A percentile compares a stretch with the other conserved stretches of the same genome.
phyloP scores from a whole-genome alignment of 805 yeast genomes.

The Spencermartinsiella europaea region DNA sequence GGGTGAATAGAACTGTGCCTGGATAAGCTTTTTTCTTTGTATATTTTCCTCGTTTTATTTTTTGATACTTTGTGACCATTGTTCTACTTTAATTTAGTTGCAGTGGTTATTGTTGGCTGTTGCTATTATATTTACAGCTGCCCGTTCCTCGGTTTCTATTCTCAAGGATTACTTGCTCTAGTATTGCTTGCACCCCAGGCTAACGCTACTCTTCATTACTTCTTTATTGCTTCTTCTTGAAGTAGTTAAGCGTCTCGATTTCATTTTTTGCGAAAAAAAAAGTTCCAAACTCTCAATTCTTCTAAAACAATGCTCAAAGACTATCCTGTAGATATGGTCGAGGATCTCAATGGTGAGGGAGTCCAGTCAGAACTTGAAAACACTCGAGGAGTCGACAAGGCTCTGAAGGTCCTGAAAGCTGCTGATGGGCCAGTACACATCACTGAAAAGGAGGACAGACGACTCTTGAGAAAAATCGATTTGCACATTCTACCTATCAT shows the following conservation, averaged over 20 bases:
- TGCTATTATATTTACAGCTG: no score
- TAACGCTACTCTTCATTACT: no score
- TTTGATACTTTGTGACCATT: no score
- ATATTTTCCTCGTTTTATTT: no score
- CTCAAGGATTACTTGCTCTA: no score
- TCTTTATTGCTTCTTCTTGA: no score
- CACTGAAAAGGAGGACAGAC: slow-evolving; percentile 26
- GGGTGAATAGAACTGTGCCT: no score
- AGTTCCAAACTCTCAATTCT: neutral
- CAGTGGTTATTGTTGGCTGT: neutral
- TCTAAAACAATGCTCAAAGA: neutral
- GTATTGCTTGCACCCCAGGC: no score
- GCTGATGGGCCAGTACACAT: slow-evolving; percentile 23
- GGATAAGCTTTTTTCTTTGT: no score
- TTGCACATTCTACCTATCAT: slow-evolving; percentile 16
- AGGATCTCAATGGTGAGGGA: neutral
- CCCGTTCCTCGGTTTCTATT: no score
- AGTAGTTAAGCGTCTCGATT: no score
- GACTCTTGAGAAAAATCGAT: slow-evolving; percentile 24
- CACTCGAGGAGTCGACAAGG: slow-evolving; percentile 5
- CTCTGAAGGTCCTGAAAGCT: slow-evolving; percentile 8
- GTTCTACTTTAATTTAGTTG: neutral
- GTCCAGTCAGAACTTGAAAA: neutral
- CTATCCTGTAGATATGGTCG: neutral
- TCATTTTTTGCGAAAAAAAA: no score